These are phyloP conservation scores for Teratosphaeria epicoccoides DNA, from an alignment of 2,329 filamentous ascomycete genomes.

Conservation along the genomic window DNA sequence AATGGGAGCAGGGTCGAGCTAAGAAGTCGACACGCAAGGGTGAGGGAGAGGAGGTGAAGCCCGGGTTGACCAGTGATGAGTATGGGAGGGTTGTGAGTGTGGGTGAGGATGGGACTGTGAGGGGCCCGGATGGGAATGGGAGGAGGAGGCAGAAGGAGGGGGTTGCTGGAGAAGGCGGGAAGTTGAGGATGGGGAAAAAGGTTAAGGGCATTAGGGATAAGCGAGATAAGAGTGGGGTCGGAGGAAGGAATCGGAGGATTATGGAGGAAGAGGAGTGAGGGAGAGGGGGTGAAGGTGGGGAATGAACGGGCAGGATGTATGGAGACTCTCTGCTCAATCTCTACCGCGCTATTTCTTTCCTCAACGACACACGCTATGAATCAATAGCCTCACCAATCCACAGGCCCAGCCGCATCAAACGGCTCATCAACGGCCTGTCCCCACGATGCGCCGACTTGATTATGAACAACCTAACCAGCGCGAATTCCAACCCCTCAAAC, in stretches of 20 bases:
- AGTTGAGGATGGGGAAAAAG: slow-evolving; percentile 27
- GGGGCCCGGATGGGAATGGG: slow-evolving; percentile 4
- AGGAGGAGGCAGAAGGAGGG: slow-evolving; percentile 16
- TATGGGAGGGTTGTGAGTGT: slow-evolving; percentile 8
- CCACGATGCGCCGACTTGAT: background rate
- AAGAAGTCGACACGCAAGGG: background rate
- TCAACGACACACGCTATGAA: too few relatives aligned
- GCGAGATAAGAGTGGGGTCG: slow-evolving; percentile 23
- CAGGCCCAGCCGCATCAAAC: too few relatives aligned
- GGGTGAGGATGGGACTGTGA: slow-evolving; percentile 12
- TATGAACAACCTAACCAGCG: background rate
- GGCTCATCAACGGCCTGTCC: too few relatives aligned
- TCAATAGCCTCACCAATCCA: background rate
- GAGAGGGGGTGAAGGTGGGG: background rate
- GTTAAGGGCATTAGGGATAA: slow-evolving; percentile 26
- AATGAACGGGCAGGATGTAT: too few relatives aligned
- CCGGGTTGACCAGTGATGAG: slow-evolving; percentile 11
- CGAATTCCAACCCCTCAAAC: background rate
- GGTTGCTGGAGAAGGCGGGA: slow-evolving; percentile 11
- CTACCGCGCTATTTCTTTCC: too few relatives aligned
- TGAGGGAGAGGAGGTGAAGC: slow-evolving; percentile 3
- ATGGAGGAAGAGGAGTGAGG: background rate
- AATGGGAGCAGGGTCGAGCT: background rate
- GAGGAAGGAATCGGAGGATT: background rate
- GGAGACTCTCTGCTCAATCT: too few relatives aligned